Conservation (phyloP, 306 rosid species). For the Pachyrhizus erosus region DNA sequence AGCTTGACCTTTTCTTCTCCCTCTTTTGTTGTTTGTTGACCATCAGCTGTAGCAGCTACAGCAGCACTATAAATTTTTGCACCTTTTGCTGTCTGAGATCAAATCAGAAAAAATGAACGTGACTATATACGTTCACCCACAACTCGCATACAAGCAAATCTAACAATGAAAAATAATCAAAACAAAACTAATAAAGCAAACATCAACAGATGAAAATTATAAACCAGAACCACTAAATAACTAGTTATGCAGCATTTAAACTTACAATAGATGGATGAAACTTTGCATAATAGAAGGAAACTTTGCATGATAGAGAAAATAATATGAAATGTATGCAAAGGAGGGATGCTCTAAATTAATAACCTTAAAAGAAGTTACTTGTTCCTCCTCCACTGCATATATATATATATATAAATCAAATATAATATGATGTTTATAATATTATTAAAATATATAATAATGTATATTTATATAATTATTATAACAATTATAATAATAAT, state of each 20-base stretch:
- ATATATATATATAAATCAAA: too few relatives aligned
- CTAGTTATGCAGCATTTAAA: conserved; percentile 6
- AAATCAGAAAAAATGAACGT: conserved; percentile 23
- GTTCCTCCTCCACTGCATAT: too few relatives aligned
- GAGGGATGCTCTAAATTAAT: conserved; percentile 7
- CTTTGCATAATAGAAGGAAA: too few relatives aligned
- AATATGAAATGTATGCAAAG: not conserved
- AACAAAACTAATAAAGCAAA: not conserved
- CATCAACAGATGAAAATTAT: not conserved
- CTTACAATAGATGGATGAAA: conserved; percentile 22
- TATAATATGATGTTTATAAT: too few relatives aligned
- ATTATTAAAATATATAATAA: too few relatives aligned
- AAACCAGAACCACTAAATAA: conserved; percentile 2
- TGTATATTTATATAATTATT: too few relatives aligned
- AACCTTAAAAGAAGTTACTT: not conserved
- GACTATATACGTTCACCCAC: not conserved
- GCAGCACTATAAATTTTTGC: conserved; percentile 94
- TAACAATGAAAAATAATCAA: not conserved
- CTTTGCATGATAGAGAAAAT: not conserved
- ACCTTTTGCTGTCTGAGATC: conserved; percentile 87
- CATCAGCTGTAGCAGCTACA: conserved; percentile 86
- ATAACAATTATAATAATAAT: too few relatives aligned
- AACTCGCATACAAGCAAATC: not conserved
- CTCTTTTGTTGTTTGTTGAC: conserved; percentile 63
- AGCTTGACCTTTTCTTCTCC: conserved; percentile 94